These are phyloP conservation scores for Colletotrichum karsti DNA, from an alignment of 2,329 filamentous ascomycete genomes.

Conservation along the genomic window DNA sequence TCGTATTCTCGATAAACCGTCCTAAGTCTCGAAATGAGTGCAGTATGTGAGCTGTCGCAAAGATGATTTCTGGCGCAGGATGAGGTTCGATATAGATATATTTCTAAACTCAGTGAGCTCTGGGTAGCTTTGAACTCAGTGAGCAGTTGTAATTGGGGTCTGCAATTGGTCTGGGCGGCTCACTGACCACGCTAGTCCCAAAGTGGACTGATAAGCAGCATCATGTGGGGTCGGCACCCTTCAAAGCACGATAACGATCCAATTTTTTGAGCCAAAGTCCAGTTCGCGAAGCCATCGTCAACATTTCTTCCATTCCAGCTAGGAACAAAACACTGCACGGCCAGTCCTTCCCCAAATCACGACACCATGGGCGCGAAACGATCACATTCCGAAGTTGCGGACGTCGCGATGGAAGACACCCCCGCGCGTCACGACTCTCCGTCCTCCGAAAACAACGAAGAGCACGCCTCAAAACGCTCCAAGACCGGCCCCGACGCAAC, in stretches of 20 bases:
- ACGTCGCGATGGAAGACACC: conserved; percentile 4
- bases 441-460: conserved; percentile 25
- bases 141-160: conserved; percentile 23
- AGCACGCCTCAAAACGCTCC: conserved; percentile 43
- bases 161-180: conserved; percentile 14
- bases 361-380: conserved; percentile 40
- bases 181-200: background rate
- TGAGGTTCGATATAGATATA: background rate
- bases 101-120: conserved; percentile 6
- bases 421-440: conserved; percentile 24
- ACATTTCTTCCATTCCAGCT: background rate
- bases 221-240: conserved; percentile 15
- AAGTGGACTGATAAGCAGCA: conserved; percentile 10
- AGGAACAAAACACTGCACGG: background rate
- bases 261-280: conserved; percentile 31
- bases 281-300: conserved; percentile 10
- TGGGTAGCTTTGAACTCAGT: conserved; percentile 10
- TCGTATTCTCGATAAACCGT: too few relatives aligned
- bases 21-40: too few relatives aligned
- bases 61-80: background rate
- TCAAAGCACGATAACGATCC: conserved; percentile 23
- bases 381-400: conserved; percentile 33
- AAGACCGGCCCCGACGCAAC: conserved; percentile 36
- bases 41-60: background rate
- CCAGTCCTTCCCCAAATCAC: background rate